Conservation (phyloP, 2,329 filamentous ascomycete genomes). For the Harringtonia aguacate region DNA sequence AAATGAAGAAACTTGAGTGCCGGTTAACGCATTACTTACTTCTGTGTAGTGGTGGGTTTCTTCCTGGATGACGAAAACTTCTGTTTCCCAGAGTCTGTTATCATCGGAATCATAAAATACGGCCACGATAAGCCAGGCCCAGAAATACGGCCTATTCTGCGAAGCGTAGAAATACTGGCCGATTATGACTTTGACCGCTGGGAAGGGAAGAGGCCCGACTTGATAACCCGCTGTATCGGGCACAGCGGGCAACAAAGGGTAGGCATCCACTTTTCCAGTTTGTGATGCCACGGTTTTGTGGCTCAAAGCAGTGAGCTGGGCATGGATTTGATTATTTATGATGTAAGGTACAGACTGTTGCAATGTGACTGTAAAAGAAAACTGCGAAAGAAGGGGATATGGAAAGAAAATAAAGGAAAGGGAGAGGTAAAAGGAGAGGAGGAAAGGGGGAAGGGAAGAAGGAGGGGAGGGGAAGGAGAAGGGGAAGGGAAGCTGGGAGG, state of each 20-base stretch:
- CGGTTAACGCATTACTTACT: too few relatives aligned
- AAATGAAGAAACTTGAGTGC: too few relatives aligned
- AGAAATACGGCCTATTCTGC: conserved; percentile 19
- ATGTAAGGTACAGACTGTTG: too few relatives aligned
- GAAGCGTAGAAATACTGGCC: conserved; percentile 27
- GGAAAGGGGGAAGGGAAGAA: too few relatives aligned
- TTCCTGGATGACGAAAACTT: conserved; percentile 24
- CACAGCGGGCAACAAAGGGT: neutral
- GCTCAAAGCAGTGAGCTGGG: neutral
- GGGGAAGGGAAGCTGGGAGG: too few relatives aligned
- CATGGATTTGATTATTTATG: neutral
- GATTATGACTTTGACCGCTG: conserved; percentile 34
- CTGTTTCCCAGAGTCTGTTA: conserved; percentile 32
- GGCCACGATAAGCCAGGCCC: conserved; percentile 36
- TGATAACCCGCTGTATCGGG: neutral
- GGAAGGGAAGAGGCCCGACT: conserved; percentile 23
- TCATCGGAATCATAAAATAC: conserved; percentile 34
- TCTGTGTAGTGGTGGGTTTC: too few relatives aligned
- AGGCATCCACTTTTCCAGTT: conserved; percentile 3
- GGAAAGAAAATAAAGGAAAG: too few relatives aligned
- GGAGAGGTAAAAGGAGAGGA: too few relatives aligned
- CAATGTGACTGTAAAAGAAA: too few relatives aligned
- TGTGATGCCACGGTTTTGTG: neutral
- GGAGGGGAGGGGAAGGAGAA: too few relatives aligned
- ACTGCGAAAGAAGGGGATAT: too few relatives aligned